Percentiles rank a stretch among this genome's conserved stretches.
Conservation (phyloP, 1,139 yeast genomes). For the Magnusiomyces tetraspermus region DNA sequence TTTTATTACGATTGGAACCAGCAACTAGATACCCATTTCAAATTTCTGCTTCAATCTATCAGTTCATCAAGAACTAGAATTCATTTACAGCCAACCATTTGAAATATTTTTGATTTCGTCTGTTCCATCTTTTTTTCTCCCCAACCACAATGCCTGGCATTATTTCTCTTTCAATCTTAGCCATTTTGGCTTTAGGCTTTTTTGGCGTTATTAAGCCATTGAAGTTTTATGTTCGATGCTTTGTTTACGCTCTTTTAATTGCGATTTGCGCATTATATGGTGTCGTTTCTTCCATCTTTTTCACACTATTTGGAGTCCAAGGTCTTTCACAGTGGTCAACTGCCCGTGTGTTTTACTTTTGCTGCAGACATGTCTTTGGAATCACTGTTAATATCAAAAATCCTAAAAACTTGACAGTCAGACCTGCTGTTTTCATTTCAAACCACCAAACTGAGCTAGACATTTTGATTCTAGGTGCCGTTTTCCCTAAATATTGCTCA, state of each 20-base stretch:
- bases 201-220: conserved; percentile 31
- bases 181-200: conserved; percentile 27
- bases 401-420: conserved; percentile 39
- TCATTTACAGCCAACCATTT: too few relatives aligned
- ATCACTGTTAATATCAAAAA: conserved; percentile 60
- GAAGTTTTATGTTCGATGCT: conserved; percentile 31
- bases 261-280: conserved; percentile 35
- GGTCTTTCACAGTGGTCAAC: conserved; percentile 83
- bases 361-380: conserved; percentile 55
- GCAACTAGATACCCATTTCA: too few relatives aligned
- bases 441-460: conserved; percentile 90
- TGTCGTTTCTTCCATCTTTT: conserved; percentile 59
- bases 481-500: conserved; percentile 82
- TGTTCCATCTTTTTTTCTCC: background rate
- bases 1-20: too few relatives aligned
- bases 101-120: too few relatives aligned
- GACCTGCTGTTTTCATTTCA: conserved; percentile 75
- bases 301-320: conserved; percentile 62
- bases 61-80: too few relatives aligned
- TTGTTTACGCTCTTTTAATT: conserved; percentile 29
- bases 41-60: too few relatives aligned
- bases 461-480: conserved; percentile 63
- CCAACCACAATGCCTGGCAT: background rate
- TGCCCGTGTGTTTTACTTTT: conserved; percentile 67
- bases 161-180: conserved; percentile 15